Evolutionary conservation across 345 rosid genomes (phyloP).

Genomic region (Ceriops decandra): DNA sequence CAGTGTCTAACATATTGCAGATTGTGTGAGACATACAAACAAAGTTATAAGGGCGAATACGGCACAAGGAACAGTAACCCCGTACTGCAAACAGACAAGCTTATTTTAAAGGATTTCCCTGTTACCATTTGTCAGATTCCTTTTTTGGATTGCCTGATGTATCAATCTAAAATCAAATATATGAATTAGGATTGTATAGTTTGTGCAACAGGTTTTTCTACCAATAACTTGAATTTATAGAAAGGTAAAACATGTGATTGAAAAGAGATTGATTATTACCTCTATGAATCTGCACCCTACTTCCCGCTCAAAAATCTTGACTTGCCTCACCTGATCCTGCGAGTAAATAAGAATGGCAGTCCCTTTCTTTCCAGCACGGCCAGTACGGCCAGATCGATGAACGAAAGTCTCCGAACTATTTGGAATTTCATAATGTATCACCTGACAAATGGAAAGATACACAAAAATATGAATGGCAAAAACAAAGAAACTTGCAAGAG

Average conservation of each 20-base stretch:
- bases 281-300: constrained; percentile 75
- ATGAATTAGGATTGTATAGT: background rate
- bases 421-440: constrained; percentile 93
- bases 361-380: constrained; percentile 99
- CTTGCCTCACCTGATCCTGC: constrained; percentile 55
- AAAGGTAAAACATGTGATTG: constrained; percentile 4
- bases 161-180: background rate
- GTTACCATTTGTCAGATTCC: too few species aligned
- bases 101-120: too few species aligned
- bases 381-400: constrained; percentile 97
- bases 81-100: too few species aligned
- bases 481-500: too few species aligned
- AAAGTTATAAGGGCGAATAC: too few species aligned
- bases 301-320: constrained; percentile 69
- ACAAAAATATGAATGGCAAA: too few species aligned
- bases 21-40: too few species aligned
- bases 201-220: background rate
- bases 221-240: background rate
- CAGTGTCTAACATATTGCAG: too few species aligned
- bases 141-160: background rate
- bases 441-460: constrained; percentile 27
- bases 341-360: constrained; percentile 75
- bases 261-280: constrained; percentile 37
- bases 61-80: too few species aligned
- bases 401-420: constrained; percentile 89